Base-by-base conservation (phyloP, 2,329 filamentous ascomycete genomes). In the Xylariaceae sp. region DNA sequence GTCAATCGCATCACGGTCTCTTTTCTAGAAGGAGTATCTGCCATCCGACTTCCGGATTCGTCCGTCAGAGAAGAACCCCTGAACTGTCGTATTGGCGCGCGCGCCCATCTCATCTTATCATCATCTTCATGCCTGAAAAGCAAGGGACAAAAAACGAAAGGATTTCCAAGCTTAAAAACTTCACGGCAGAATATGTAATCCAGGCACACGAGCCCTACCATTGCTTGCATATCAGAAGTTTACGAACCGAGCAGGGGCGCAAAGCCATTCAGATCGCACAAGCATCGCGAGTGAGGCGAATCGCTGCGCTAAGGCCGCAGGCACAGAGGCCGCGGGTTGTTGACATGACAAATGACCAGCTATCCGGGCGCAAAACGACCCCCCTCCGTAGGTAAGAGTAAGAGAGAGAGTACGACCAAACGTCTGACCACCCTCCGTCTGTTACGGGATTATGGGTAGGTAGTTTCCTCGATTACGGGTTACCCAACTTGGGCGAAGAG, bases 361-460 rank as follows among this genome's bases (percentile, higher is more conserved):
- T 13, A 42, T 42, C 23, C 23, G 23, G 23, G 23, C 23, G 23
- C 23, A 1, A 30, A 30, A 30, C 23, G 23, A 30, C 23, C 23
- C 23, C 23, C 23, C 23, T 30, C 23, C 23, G 23, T 6, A 42
- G 17, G 17, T 2, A 18, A 18, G 17, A 17, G 11, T 39, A 9
- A 39, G 11, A 39, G 37, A 45, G 5, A n/a, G 13, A 45, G 13
- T 45, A 45, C 13, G 5, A 13, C 10, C 42, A 45, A 18, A 47
- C 15, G 50, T 61, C 61, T 61, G 61, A 61, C 61, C 61, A 61
- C 58, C 58, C 34, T 51, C 55, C 13, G 51, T 45, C 37, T 42
- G 9, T 42, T 42, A 42, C 37, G 23, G 23, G 23, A 30, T 30
- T 6, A 30, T 30, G 23, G 23, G 17, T 2, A 17, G 17, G 17